Conservation (phyloP, 2,329 filamentous ascomycete species). For the Metarhizium humberi region DNA sequence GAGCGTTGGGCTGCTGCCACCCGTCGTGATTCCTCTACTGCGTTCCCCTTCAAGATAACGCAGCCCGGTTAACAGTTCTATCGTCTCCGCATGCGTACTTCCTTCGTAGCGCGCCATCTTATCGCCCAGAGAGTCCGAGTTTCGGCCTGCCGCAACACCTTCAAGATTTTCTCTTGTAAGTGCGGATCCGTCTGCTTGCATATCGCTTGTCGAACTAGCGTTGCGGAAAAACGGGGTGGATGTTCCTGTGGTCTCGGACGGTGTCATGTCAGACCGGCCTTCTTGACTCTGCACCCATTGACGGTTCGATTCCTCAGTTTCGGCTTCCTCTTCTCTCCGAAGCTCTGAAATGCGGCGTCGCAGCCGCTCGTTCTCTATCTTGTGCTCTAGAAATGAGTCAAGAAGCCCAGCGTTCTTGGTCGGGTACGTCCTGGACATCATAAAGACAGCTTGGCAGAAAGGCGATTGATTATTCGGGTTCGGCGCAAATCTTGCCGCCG, state of each 20-base stretch:
- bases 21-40: constrained; percentile 79
- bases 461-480: constrained; percentile 55
- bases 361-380: constrained; percentile 88
- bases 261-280: constrained; percentile 42
- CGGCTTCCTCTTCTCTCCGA: constrained; percentile 76
- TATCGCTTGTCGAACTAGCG: constrained; percentile 19
- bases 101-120: constrained; percentile 80
- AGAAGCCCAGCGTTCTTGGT: constrained; percentile 77
- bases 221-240: constrained; percentile 20
- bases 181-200: constrained; percentile 55
- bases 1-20: constrained; percentile 68
- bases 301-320: constrained; percentile 56
- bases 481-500: constrained; percentile 54
- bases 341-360: constrained; percentile 77
- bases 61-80: constrained; percentile 87
- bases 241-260: constrained; percentile 34
- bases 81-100: constrained; percentile 69
- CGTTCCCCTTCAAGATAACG: constrained; percentile 83
- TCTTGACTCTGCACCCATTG: constrained; percentile 53
- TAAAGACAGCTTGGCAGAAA: constrained; percentile 83
- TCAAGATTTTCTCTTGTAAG: constrained; percentile 76
- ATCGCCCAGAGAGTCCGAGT: constrained; percentile 68
- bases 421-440: constrained; percentile 85
- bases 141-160: constrained; percentile 54
- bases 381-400: constrained; percentile 92